phyloP scores from a whole-genome alignment of 139 green algal genomes.

The Pycnococcus provasolii region DNA sequence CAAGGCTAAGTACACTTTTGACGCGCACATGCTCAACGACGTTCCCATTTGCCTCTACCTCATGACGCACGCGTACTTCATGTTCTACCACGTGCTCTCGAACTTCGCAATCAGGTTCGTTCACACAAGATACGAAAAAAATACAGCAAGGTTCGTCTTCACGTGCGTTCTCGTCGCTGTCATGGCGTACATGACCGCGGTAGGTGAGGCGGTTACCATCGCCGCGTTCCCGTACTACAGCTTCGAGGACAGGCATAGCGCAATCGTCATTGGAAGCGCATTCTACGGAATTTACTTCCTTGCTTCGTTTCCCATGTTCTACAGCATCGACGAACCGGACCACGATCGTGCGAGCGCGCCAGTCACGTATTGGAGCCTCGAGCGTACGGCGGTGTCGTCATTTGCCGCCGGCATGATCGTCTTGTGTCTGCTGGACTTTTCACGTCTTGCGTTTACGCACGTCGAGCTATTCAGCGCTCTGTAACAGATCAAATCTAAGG shows the following conservation, averaged over 20 bases:
- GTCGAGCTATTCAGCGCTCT: no score
- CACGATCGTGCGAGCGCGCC: no score
- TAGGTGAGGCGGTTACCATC: slow-evolving; percentile 91
- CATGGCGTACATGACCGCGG: slow-evolving; percentile 81
- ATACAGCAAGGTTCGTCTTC: slow-evolving; percentile 31
- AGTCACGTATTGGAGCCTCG: not conserved
- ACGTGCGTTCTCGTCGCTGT: not conserved
- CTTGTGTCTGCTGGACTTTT: slow-evolving; percentile 20
- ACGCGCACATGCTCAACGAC: slow-evolving; percentile 36
- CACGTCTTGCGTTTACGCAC: not conserved
- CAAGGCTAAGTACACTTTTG: slow-evolving; percentile 80
- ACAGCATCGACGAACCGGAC: slow-evolving; percentile 20
- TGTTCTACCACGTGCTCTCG: slow-evolving; percentile 87
- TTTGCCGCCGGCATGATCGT: slow-evolving; percentile 18
- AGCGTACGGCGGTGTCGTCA: not conserved
- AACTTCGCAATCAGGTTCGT: slow-evolving; percentile 66
- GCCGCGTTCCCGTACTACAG: slow-evolving; percentile 87
- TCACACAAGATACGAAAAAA: slow-evolving; percentile 7
- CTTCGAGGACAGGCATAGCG: slow-evolving; percentile 58
- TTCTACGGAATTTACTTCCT: slow-evolving; percentile 99
- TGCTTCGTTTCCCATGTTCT: slow-evolving; percentile 41
- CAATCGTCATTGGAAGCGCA: slow-evolving; percentile 84
- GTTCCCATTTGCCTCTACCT: slow-evolving; percentile 88
- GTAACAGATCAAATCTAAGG: no score
- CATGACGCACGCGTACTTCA: slow-evolving; percentile 83